These are phyloP conservation scores for Alnus glutinosa DNA, from an alignment of 306 rosid species.

Conservation along the genomic window DNA sequence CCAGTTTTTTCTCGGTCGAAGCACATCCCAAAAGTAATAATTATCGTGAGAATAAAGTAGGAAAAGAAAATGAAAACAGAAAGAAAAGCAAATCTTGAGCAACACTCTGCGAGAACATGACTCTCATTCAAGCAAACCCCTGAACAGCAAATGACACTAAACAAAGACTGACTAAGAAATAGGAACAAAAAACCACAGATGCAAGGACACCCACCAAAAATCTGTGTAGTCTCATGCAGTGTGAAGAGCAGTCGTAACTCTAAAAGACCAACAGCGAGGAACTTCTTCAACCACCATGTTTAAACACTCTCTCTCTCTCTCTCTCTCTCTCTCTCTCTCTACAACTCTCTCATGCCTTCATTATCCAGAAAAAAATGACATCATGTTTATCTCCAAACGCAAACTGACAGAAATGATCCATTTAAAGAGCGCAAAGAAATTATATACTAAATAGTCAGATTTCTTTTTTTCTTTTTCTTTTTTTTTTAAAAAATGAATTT, in stretches of 20 bases:
- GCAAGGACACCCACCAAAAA: slow-evolving; percentile 15
- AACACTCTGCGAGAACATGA: not conserved
- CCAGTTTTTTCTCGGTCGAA: not conserved
- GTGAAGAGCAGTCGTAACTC: slow-evolving; percentile 16
- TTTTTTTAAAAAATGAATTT: not conserved
- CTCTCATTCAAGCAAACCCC: slow-evolving; percentile 1
- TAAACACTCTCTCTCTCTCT: not conserved
- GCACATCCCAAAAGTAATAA: not conserved
- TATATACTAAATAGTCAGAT: not conserved
- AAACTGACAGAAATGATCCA: slow-evolving; percentile 24
- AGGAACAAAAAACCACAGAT: not conserved
- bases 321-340: slow-evolving; percentile 26
- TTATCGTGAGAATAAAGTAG: not conserved
- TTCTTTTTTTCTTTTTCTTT: too few relatives aligned
- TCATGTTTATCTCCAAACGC: slow-evolving; percentile 31
- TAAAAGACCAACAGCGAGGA: slow-evolving; percentile 2
- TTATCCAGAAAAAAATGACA: slow-evolving; percentile 26
- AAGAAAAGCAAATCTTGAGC: not conserved
- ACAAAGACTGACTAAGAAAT: not conserved
- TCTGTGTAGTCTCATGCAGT: slow-evolving; percentile 24
- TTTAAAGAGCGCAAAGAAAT: slow-evolving; percentile 13
- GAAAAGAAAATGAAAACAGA: not conserved
- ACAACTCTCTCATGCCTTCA: slow-evolving; percentile 13
- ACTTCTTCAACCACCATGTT: slow-evolving; percentile 10
- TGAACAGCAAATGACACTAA: slow-evolving; percentile 9